These are phyloP conservation scores for Nicotiana otophora DNA, from an alignment of 257 asterid species.

Conservation along the genomic window DNA sequence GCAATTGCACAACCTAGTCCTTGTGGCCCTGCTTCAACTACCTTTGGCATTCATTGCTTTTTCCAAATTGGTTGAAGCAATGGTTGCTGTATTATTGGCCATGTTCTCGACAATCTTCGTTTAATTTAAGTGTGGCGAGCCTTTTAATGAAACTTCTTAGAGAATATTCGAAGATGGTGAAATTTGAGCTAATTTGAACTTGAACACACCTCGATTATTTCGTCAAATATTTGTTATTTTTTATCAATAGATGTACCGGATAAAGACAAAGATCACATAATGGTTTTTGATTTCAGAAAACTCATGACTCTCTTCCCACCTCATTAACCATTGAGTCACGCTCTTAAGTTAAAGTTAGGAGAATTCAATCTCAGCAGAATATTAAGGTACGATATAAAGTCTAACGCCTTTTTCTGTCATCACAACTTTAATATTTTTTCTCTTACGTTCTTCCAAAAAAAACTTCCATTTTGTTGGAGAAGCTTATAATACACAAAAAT, in stretches of 20 bases:
- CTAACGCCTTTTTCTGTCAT: background rate
- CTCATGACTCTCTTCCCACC: too few relatives aligned
- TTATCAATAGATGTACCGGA: too few relatives aligned
- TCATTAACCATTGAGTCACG: too few relatives aligned
- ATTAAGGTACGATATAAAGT: background rate
- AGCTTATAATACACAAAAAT: background rate
- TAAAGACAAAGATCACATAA: too few relatives aligned
- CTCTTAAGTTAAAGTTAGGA: too few relatives aligned
- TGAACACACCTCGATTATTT: too few relatives aligned
- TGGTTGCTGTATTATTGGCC: constrained; percentile 11
- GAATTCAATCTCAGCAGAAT: background rate
- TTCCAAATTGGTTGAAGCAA: constrained; percentile 6
- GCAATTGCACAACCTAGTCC: constrained; percentile 7
- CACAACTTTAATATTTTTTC: too few relatives aligned
- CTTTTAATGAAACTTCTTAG: too few relatives aligned
- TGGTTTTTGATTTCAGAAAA: too few relatives aligned
- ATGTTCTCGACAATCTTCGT: background rate
- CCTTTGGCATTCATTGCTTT: background rate
- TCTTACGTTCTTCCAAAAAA: background rate
- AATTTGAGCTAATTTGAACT: too few relatives aligned
- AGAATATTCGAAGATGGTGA: too few relatives aligned
- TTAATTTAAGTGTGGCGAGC: background rate
- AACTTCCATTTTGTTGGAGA: background rate
- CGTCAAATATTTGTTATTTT: too few relatives aligned
- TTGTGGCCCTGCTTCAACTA: background rate